Conservation (phyloP, 2,329 filamentous ascomycete species). For the Colletotrichum plurivorum region DNA sequence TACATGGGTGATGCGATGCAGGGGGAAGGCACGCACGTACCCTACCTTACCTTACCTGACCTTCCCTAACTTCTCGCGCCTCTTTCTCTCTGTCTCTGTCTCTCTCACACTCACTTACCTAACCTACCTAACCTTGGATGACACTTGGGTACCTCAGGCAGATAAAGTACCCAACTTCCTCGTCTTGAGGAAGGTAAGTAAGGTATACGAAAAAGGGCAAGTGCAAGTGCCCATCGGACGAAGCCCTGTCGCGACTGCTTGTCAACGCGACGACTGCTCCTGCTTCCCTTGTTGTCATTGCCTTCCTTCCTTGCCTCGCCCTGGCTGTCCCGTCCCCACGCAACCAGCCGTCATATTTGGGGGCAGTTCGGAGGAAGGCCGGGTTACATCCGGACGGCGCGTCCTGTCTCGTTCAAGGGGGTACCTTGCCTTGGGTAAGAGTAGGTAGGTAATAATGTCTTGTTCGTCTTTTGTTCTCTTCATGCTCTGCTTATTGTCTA, state of each 20-base stretch:
- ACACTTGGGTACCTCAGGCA: too few relatives aligned
- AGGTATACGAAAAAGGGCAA: too few relatives aligned
- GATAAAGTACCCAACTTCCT: too few relatives aligned
- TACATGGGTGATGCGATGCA: slow-evolving; percentile 15
- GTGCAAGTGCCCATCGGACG: too few relatives aligned
- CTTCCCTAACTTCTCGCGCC: neutral
- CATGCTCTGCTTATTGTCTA: neutral
- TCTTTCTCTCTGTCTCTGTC: neutral
- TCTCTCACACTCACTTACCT: too few relatives aligned
- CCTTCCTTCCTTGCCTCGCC: slow-evolving; percentile 9
- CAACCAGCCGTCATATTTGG: slow-evolving; percentile 10
- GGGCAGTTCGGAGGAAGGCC: slow-evolving; percentile 16
- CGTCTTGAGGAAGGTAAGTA: too few relatives aligned
- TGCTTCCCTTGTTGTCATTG: neutral
- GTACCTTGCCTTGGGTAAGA: too few relatives aligned
- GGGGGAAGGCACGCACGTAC: slow-evolving; percentile 23
- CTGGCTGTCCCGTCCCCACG: slow-evolving; percentile 6
- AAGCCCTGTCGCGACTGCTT: neutral
- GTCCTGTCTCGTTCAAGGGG: slow-evolving; percentile 19
- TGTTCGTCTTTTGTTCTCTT: neutral
- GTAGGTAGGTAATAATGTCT: neutral
- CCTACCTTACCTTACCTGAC: slow-evolving; percentile 24
- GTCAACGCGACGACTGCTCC: neutral
- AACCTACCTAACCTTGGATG: too few relatives aligned
- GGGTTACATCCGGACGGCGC: slow-evolving; percentile 34